phyloP scores from a whole-genome alignment of 352 stramenopile species.

The Phytopythium oedochilum region DNA sequence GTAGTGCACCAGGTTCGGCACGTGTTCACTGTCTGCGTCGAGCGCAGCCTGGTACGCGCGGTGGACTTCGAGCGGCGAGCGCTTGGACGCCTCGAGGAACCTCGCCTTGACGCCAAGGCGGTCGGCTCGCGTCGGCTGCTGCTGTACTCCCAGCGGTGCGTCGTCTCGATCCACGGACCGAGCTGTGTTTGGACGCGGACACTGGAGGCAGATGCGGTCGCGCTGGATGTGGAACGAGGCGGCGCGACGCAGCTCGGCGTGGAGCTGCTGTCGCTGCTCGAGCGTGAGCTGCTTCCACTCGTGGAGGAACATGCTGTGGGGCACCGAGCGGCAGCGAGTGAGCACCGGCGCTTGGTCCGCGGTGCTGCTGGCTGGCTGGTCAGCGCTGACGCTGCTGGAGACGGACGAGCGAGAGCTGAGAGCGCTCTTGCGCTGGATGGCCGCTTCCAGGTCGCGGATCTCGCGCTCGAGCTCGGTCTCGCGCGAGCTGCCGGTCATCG shows the following conservation, averaged over 20 bases:
- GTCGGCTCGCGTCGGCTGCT: slow-evolving; percentile 22
- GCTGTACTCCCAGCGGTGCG: not conserved
- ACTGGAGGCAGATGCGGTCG: slow-evolving; percentile 16
- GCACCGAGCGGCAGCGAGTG: slow-evolving; percentile 26
- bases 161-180: not conserved
- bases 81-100: slow-evolving; percentile 30
- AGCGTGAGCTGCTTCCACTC: slow-evolving; percentile 22
- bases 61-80: slow-evolving; percentile 15
- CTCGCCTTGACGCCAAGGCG: slow-evolving; percentile 37
- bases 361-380: not conserved
- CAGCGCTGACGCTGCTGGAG: not conserved
- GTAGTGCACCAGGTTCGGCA: slow-evolving; percentile 34
- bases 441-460: slow-evolving; percentile 18
- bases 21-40: slow-evolving; percentile 17
- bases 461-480: slow-evolving; percentile 11
- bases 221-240: slow-evolving; percentile 29
- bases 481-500: not conserved
- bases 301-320: slow-evolving; percentile 18
- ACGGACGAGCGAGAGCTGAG: slow-evolving; percentile 1
- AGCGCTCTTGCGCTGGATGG: not conserved
- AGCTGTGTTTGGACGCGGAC: not conserved
- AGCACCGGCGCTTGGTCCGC: slow-evolving; percentile 12
- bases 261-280: slow-evolving; percentile 19
- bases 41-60: slow-evolving; percentile 30
- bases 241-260: slow-evolving; percentile 19